A percentile compares a stretch with the other conserved stretches of the same genome.
Evolutionary conservation across 805 yeast species (phyloP).

Genomic region (Clavispora phyllophila): DNA sequence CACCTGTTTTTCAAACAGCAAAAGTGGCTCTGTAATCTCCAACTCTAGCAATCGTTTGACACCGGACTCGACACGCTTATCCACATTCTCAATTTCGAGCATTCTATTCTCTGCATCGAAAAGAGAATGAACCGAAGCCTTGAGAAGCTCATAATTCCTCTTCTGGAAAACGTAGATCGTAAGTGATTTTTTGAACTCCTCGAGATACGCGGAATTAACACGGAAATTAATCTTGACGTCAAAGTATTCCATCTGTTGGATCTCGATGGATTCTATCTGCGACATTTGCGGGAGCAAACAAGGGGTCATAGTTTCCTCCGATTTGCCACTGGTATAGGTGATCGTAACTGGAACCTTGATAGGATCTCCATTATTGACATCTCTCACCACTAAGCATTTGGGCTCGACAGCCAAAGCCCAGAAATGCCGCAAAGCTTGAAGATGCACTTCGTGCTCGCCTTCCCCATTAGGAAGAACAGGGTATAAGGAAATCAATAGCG

Average conservation of each 20-base stretch:
- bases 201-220: constrained; percentile 37
- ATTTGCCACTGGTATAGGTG: constrained; percentile 34
- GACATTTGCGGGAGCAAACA: constrained; percentile 61
- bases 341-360: constrained; percentile 42
- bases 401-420: constrained; percentile 85
- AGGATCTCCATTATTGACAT: constrained; percentile 57
- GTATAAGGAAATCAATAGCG: constrained; percentile 68
- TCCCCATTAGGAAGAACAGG: constrained; percentile 59
- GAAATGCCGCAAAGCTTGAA: constrained; percentile 83
- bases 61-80: constrained; percentile 21
- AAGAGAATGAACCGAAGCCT: constrained; percentile 27
- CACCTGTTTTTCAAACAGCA: constrained; percentile 26
- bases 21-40: constrained; percentile 19
- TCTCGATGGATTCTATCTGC: constrained; percentile 43
- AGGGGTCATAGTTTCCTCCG: constrained; percentile 46
- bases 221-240: constrained; percentile 45
- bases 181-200: constrained; percentile 38
- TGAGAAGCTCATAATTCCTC: constrained; percentile 35
- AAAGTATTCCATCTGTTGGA: constrained; percentile 47
- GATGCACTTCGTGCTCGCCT: constrained; percentile 50
- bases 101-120: constrained; percentile 31
- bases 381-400: constrained; percentile 73
- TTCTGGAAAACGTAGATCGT: constrained; percentile 51
- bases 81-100: constrained; percentile 23
- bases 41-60: constrained; percentile 20